Percentiles rank a stretch among this genome's conserved stretches.
Evolutionary conservation across 2,329 filamentous ascomycete genomes (phyloP).

Genomic region (Sordariomycetes sp.): DNA sequence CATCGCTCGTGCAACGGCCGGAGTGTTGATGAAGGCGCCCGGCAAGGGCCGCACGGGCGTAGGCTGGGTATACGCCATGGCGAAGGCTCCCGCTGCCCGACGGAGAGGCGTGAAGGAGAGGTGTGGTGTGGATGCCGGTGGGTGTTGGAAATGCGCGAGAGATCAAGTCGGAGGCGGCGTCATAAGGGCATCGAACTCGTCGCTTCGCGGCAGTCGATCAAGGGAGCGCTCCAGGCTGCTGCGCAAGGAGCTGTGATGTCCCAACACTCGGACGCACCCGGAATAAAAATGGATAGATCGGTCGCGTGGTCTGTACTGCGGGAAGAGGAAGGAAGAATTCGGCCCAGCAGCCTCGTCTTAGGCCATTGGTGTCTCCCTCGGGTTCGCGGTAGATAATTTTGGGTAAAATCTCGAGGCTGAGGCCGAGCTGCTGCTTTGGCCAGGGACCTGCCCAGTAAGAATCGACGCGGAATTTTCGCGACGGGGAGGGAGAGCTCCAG

Average conservation of each 20-base stretch:
- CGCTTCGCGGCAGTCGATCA: not conserved
- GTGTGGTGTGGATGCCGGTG: not conserved
- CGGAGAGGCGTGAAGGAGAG: not conserved
- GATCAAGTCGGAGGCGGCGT: not conserved
- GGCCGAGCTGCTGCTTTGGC: not conserved
- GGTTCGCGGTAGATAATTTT: not conserved
- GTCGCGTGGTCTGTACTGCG: not conserved
- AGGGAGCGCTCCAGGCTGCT: not conserved
- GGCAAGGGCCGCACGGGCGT: constrained; percentile 66
- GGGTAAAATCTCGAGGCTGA: constrained; percentile 2
- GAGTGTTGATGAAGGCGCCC: constrained; percentile 67
- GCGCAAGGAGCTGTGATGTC: not conserved
- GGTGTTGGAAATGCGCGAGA: not conserved
- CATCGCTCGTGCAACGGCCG: constrained; percentile 46
- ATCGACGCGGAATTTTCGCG: constrained; percentile 8
- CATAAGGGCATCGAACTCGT: not conserved
- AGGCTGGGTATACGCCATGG: constrained; percentile 43
- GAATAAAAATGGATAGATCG: not conserved
- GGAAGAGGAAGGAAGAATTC: not conserved
- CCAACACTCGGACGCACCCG: not conserved
- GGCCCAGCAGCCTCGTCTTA: not conserved
- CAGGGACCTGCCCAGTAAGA: not conserved
- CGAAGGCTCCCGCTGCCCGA: not conserved
- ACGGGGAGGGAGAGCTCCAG: constrained; percentile 2
- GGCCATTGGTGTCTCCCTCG: not conserved